Evolutionary conservation across 169 alveolate genomes (phyloP).

Genomic region (Plasmodium cynomolgi): DNA sequence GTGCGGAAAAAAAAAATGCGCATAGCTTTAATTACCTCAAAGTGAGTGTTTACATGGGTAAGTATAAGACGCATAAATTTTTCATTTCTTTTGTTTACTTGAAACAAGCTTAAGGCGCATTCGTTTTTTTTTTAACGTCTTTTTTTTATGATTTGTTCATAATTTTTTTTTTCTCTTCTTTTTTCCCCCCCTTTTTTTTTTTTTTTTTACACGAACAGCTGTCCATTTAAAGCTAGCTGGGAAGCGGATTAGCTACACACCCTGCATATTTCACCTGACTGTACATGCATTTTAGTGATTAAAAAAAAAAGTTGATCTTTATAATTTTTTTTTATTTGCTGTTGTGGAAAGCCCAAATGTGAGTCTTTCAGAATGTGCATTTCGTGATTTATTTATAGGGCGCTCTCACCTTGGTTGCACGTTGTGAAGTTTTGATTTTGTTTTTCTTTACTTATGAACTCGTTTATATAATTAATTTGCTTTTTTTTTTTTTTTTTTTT

Average conservation of each 20-base stretch:
- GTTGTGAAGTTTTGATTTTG: background rate
- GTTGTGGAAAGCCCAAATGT: background rate
- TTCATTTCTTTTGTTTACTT: background rate
- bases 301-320: background rate
- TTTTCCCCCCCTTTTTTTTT: constrained; percentile 11
- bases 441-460: background rate
- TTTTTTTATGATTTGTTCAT: background rate
- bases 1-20: background rate
- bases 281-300: constrained; percentile 29
- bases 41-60: background rate
- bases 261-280: constrained; percentile 5
- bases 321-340: constrained; percentile 4
- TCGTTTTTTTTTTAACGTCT: constrained; percentile 1
- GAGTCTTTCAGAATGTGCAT: background rate
- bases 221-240: background rate
- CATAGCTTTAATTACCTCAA: background rate
- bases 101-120: background rate
- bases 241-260: background rate
- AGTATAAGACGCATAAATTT: background rate
- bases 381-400: background rate
- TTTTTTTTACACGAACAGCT: constrained; percentile 22
- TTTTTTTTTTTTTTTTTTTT: background rate
- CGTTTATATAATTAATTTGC: background rate
- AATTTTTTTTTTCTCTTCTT: background rate
- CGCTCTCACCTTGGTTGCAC: background rate